A percentile compares a stretch with the other conserved stretches of the same genome.
These are phyloP conservation scores for Lactarius evosmus DNA, from an alignment of 768 basidiomycete genomes.

Conservation along the genomic window DNA sequence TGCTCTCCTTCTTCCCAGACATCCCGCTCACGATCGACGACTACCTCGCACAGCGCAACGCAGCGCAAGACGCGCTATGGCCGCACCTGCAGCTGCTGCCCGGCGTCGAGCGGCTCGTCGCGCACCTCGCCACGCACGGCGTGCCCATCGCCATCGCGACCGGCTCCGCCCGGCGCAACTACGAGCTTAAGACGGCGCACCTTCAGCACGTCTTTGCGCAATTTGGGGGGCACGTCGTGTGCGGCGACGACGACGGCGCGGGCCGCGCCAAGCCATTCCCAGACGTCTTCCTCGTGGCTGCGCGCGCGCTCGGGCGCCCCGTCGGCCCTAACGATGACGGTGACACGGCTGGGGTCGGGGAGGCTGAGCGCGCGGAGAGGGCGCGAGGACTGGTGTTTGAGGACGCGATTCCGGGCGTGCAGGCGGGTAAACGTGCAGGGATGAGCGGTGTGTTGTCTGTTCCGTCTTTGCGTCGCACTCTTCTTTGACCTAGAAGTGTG, in stretches of 20 bases:
- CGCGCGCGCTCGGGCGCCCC: slow-evolving; percentile 52
- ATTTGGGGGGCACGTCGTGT: slow-evolving; percentile 66
- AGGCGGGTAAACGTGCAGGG: slow-evolving; percentile 78
- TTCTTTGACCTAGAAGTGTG: slow-evolving; percentile 1
- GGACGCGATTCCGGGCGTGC: slow-evolving; percentile 72
- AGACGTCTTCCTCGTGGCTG: slow-evolving; percentile 77
- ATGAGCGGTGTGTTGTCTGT: slow-evolving; percentile 63
- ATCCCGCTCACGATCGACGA: slow-evolving; percentile 61
- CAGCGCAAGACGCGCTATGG: slow-evolving; percentile 62
- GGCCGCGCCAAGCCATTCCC: slow-evolving; percentile 72
- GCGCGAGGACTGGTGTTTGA: slow-evolving; percentile 75
- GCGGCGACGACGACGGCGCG: slow-evolving; percentile 57
- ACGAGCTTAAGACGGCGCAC: slow-evolving; percentile 63
- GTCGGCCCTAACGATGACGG: slow-evolving; percentile 49
- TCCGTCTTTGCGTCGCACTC: neutral
- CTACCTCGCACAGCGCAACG: slow-evolving; percentile 56
- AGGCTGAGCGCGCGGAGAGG: slow-evolving; percentile 46
- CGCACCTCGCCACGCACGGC: slow-evolving; percentile 60
- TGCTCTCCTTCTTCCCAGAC: slow-evolving; percentile 74
- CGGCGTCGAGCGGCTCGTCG: slow-evolving; percentile 64
- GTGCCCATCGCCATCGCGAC: slow-evolving; percentile 84
- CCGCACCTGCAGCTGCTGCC: slow-evolving; percentile 70
- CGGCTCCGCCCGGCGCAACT: slow-evolving; percentile 63
- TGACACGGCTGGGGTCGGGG: slow-evolving; percentile 34
- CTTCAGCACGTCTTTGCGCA: slow-evolving; percentile 53